Base-by-base conservation (phyloP, 768 basidiomycete genomes). In the Boletus reticulatus region DNA sequence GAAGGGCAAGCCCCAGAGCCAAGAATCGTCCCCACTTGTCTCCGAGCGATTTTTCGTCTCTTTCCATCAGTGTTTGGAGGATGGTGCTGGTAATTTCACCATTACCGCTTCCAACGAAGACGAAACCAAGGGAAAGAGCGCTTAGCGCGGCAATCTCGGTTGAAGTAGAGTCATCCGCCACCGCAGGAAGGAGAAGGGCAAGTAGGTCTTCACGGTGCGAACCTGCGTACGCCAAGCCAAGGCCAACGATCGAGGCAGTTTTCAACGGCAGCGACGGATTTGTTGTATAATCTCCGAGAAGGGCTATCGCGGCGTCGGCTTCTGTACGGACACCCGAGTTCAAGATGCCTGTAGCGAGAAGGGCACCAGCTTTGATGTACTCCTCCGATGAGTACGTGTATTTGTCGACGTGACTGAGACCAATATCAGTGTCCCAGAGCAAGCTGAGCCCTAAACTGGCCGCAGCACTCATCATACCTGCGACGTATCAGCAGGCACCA, bases 381-480 rank as follows among this genome's bases (percentile, higher is more conserved):
- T 99, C 97, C 63, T 99, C 97, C 1, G 90, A 75, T 0, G 93
- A 94, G 69, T 98, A 98, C 22, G 95, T 92, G 76, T 98, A 98
- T 72, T 93, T 97, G 78, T 99, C 97, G 62, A 98, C 88, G 61
- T 96, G 93, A 66, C 85, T 88, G 39, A 98, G 79, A 63, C 97
- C 97, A 53, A 90, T 81, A 54, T 98, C 97, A 10, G 92, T 92
- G 67, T 98, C 94, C 97, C 97, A 99, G 2, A 99, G 77, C 58
- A 98, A 77, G 74, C 89, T 89, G 42, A 98, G 78, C 19, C 97
- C 97, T 51, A 99, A 80, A 52, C 92, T 95, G 5, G 97, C 97
- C 27, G 95, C 87, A 22, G 97, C 97, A 56, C 90, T 92, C 82
- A 96, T 87, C 94, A 98, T 98, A 50, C 91, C 91, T 92, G 58